phyloP scores from a whole-genome alignment of 805 yeast genomes.

The Naumovozyma dairenensis region DNA sequence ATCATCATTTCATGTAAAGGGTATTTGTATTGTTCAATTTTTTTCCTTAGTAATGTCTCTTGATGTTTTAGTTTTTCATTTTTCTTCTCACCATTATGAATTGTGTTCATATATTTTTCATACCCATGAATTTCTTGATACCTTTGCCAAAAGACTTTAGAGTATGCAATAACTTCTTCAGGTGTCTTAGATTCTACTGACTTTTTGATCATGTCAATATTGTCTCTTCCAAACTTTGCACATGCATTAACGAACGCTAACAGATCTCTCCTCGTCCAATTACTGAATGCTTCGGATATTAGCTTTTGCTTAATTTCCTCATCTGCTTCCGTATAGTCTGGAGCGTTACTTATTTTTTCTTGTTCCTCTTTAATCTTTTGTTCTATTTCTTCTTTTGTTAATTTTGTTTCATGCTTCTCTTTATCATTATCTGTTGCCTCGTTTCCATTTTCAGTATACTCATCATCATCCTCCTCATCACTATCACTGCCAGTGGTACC shows the following conservation, averaged over 20 bases:
- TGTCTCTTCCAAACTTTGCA: constrained; percentile 55
- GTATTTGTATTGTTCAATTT: constrained; percentile 43
- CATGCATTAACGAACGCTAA: constrained; percentile 60
- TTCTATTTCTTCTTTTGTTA: constrained; percentile 13
- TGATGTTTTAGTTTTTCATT: constrained; percentile 45
- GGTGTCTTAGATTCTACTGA: constrained; percentile 46
- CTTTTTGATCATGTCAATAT: constrained; percentile 39
- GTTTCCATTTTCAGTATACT: constrained; percentile 2
- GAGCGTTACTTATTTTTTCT: constrained; percentile 45
- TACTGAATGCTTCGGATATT: constrained; percentile 47
- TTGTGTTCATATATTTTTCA: constrained; percentile 61
- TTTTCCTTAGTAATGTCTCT: constrained; percentile 42
- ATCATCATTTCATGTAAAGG: constrained; percentile 56
- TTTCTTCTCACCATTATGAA: constrained; percentile 66
- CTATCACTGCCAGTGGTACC: constrained; percentile 41
- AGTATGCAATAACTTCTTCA: constrained; percentile 52
- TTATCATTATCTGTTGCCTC: constrained; percentile 5
- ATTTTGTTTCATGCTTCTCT: constrained; percentile 13
- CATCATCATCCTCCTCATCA: constrained; percentile 24
- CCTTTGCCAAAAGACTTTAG: constrained; percentile 54
- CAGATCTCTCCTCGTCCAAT: constrained; percentile 70
- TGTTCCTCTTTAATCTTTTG: constrained; percentile 33
- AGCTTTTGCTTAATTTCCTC: constrained; percentile 40
- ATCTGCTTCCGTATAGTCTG: constrained; percentile 58
- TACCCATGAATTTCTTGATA: constrained; percentile 54